phyloP scores from a whole-genome alignment of 164 flowering plant species.

The Paratinospora sagittata region DNA sequence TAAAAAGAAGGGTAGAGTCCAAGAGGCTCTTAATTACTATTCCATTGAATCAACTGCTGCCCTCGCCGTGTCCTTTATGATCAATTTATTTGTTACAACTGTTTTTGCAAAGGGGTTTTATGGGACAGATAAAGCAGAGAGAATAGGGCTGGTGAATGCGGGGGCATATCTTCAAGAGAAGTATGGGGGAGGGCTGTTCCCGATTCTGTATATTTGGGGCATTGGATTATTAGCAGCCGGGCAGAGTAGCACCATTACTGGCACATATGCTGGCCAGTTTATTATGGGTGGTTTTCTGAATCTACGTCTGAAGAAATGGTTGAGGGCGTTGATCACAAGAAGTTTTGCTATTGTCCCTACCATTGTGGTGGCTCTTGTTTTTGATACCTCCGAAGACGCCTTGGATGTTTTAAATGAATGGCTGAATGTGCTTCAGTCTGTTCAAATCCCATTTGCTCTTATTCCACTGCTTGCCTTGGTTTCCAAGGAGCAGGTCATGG shows the following conservation, averaged over 20 bases:
- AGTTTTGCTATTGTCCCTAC: constrained; percentile 90
- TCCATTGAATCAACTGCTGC: constrained; percentile 73
- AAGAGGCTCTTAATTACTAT: constrained; percentile 81
- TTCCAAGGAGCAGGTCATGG: constrained; percentile 74
- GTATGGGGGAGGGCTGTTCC: constrained; percentile 78
- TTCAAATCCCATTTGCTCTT: constrained; percentile 87
- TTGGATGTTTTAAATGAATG: constrained; percentile 81
- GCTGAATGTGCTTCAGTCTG: constrained; percentile 90
- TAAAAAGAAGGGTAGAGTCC: constrained; percentile 53
- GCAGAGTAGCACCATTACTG: constrained; percentile 93
- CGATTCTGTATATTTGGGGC: constrained; percentile 87
- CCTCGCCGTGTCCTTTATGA: constrained; percentile 61
- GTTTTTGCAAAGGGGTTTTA: constrained; percentile 85
- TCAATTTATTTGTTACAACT: constrained; percentile 79
- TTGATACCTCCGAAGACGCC: constrained; percentile 63
- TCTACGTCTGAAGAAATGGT: constrained; percentile 78
- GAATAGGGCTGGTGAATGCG: constrained; percentile 80
- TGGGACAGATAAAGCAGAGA: constrained; percentile 52
- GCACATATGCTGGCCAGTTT: constrained; percentile 94
- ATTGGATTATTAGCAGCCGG: constrained; percentile 91
- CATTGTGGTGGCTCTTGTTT: constrained; percentile 67
- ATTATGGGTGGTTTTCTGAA: constrained; percentile 95
- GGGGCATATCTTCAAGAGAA: constrained; percentile 79
- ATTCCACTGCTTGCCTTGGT: constrained; percentile 85
- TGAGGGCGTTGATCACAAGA: constrained; percentile 74